These are phyloP conservation scores for Inonotus obliquus DNA, from an alignment of 1,284 basidiomycete genomes.

Conservation along the genomic window DNA sequence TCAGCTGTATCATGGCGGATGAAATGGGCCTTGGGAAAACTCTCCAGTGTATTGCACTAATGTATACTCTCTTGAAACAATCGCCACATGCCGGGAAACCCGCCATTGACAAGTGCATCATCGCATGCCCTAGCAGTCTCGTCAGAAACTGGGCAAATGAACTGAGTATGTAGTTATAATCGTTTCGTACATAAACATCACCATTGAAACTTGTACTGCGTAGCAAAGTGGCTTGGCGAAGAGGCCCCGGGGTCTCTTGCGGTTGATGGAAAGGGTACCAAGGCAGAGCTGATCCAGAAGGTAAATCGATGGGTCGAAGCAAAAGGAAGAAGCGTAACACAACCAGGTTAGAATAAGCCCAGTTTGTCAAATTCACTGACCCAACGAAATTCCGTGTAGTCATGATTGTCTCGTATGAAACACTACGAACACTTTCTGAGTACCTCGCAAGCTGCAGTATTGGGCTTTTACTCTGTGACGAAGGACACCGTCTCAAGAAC, in stretches of 20 bases:
- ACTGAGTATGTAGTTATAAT: constrained; percentile 52
- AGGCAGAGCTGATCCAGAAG: constrained; percentile 71
- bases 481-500: constrained; percentile 97
- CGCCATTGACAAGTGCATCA: constrained; percentile 96
- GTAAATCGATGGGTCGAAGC: constrained; percentile 88
- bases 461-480: constrained; percentile 91
- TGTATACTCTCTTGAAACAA: constrained; percentile 98
- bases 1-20: constrained; percentile 92
- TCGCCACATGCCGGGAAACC: constrained; percentile 84
- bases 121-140: constrained; percentile 94
- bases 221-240: constrained; percentile 91
- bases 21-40: constrained; percentile 99
- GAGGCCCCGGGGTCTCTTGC: constrained; percentile 79
- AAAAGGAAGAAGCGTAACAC: constrained; percentile 79
- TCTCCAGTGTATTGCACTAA: constrained; percentile 91
- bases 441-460: constrained; percentile 80
- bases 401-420: constrained; percentile 99
- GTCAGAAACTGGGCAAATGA: constrained; percentile 99
- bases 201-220: neutral
- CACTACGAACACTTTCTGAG: constrained; percentile 76
- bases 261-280: constrained; percentile 87
- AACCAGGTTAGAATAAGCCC: constrained; percentile 64
- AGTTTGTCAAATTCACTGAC: neutral
- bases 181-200: neutral
- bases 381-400: constrained; percentile 45